Conservation (phyloP, 2,329 filamentous ascomycete genomes). For the Paecilomyces formosus region DNA sequence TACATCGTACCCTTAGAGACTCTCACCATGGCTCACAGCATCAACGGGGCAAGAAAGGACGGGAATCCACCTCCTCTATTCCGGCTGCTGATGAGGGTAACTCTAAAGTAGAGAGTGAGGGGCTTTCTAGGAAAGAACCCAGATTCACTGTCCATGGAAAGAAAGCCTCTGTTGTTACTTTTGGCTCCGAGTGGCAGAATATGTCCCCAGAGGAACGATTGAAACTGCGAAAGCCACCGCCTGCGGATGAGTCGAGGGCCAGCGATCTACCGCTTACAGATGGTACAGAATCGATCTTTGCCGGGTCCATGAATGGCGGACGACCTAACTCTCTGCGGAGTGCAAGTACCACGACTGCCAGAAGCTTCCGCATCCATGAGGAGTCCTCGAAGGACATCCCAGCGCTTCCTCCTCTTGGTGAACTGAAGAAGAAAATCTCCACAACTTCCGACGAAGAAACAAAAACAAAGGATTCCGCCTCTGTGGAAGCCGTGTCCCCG, state of each 20-base stretch:
- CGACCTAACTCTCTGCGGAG: constrained; percentile 58
- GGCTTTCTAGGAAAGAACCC: constrained; percentile 68
- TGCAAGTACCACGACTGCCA: constrained; percentile 58
- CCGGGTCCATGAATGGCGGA: constrained; percentile 27
- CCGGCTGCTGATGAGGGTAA: constrained; percentile 45
- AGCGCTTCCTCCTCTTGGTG: constrained; percentile 7
- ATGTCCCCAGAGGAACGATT: constrained; percentile 67
- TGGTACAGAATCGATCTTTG: constrained; percentile 19
- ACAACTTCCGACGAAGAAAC: background rate
- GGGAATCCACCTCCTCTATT: constrained; percentile 59
- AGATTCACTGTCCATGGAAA: constrained; percentile 97
- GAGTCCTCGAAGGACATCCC: constrained; percentile 16
- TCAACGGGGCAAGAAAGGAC: constrained; percentile 68
- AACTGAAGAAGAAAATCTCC: background rate
- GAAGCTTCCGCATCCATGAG: constrained; percentile 37
- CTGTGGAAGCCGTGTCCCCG: background rate
- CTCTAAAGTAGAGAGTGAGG: constrained; percentile 49
- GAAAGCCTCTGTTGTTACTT: constrained; percentile 95
- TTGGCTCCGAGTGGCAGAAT: constrained; percentile 81
- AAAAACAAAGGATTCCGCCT: background rate
- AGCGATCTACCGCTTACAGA: constrained; percentile 24
- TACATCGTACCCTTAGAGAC: constrained; percentile 85
- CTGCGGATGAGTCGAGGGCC: constrained; percentile 28
- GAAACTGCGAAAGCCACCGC: constrained; percentile 49
- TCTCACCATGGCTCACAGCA: constrained; percentile 58